A percentile compares a stretch with the other conserved stretches of the same genome.
These are phyloP conservation scores for Turritis glabra DNA, from an alignment of 345 rosid genomes.

Conservation along the genomic window DNA sequence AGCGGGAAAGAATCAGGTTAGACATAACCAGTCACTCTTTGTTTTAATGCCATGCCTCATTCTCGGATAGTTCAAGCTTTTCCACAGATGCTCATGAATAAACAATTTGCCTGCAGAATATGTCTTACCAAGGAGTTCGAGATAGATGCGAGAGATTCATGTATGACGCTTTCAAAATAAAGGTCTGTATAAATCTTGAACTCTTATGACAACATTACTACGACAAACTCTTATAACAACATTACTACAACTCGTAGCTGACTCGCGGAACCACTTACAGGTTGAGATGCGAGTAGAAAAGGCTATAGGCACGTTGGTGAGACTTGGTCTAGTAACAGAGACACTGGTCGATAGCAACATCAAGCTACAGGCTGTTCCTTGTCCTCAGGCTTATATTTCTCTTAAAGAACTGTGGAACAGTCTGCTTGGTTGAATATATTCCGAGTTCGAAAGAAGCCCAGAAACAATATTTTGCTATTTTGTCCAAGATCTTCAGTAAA, in stretches of 20 bases:
- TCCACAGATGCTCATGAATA: not conserved
- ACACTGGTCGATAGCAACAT: slow-evolving; percentile 47
- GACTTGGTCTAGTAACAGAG: slow-evolving; percentile 71
- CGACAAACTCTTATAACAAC: slow-evolving; percentile 2
- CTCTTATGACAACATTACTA: no score
- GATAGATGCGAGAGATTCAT: slow-evolving; percentile 87
- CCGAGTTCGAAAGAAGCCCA: not conserved
- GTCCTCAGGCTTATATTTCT: slow-evolving; percentile 53
- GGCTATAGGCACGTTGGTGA: slow-evolving; percentile 60
- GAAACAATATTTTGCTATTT: slow-evolving; percentile 23
- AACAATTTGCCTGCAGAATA: slow-evolving; percentile 46
- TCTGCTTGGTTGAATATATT: slow-evolving; percentile 47
- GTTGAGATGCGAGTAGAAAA: slow-evolving; percentile 87
- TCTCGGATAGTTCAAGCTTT: not conserved
- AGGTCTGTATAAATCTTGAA: slow-evolving; percentile 47
- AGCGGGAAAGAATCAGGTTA: slow-evolving; percentile 67
- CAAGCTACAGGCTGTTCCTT: slow-evolving; percentile 57
- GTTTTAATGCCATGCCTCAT: slow-evolving; percentile 2
- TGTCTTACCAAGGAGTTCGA: slow-evolving; percentile 45
- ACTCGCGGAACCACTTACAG: slow-evolving; percentile 43
- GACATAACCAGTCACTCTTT: slow-evolving; percentile 28
- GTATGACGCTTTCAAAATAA: slow-evolving; percentile 58
- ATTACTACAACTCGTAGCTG: not conserved
- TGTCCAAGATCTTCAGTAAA: slow-evolving; percentile 15
- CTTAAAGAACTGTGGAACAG: slow-evolving; percentile 70